Evolutionary conservation across 495 filamentous ascomycete genomes (phyloP), one percentile per base, ranked within the genome.

Genomic region (Patellaria atrata): DNA sequence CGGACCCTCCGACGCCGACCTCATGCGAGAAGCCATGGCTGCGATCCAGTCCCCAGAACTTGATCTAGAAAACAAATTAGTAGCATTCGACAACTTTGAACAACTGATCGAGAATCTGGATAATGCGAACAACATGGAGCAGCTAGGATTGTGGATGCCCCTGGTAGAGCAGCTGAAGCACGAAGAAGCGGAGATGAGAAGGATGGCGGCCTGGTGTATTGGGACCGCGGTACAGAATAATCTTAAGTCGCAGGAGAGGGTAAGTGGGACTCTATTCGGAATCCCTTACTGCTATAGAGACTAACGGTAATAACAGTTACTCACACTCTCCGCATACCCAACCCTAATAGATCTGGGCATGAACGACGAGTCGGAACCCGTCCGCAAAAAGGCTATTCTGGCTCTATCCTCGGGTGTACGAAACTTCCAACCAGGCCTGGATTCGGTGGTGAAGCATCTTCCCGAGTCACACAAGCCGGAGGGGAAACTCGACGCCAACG

Each of bases 171-270:
- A 81, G 25, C 64, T 97, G 12, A 51, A 61, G 27, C 65, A 76
- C 40, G 62, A 68, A 19, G 80, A 94, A 45, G 45, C 59, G 0
- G 78, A 86, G 27, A 61, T 94, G 47, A 64, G 84, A 37, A 66
- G 61, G 27, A 79, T 80, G 67, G 85, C 89, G 0, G 84, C 86
- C 1, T 93, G 85, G 85, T 94, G 85, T 61, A 62, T 82, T 20
- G 82, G 81, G 18, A 94, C 85, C 3, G 87, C 91, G 2, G 91
- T 96, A 36, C 84, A 96, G 65, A 97, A 97, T 54, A 96, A 97
- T 52, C 63, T 65, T 19, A 79, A 76, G 53, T 70, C 68, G 12
- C 89, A 97, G 55, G 78, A 85, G 58, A 71, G 70, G 43, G 67
- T 70, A 59, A 41, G 63, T 51, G 6, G 9, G 17, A 31, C 26